Evolutionary conservation across 805 yeast species (phyloP), one percentile per base, ranked within the genome.

Genomic region (Wickerhamiella domercqiae): DNA sequence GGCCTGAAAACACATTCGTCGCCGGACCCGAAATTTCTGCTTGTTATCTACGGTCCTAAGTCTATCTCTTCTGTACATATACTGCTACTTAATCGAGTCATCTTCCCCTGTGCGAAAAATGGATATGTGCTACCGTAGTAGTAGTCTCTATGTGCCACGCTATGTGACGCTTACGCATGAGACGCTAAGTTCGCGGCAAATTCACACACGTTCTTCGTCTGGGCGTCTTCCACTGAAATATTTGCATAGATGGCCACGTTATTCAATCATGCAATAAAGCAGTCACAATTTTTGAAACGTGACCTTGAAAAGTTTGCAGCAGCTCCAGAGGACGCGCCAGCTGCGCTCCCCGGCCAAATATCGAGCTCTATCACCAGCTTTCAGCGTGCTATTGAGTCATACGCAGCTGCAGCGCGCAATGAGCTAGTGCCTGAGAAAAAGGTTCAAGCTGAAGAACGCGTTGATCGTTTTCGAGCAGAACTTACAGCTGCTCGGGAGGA

Each of bases 201-300:
- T n/a, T n/a, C n/a, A n/a, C n/a, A n/a, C n/a, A n/a, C n/a, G n/a
- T n/a, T n/a, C n/a, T n/a, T n/a, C n/a, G n/a, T n/a, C n/a, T n/a
- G n/a, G n/a, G n/a, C n/a, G n/a, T n/a, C n/a, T n/a, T n/a, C n/a
- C n/a, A n/a, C n/a, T n/a, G n/a, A n/a, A n/a, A n/a, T n/a, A n/a
- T n/a, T n/a, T n/a, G n/a, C n/a, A n/a, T n/a, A n/a, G 18, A 50
- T 50, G 97, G 86, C 84, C 60, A 75, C 94, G 20, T 64, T 86
- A 37, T 83, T 78, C 61, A 87, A 82, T 60, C 93, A 82, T 56
- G 95, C 94, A 6, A 66, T 79, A 38, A 83, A 82, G 56, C 95
- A 86, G 57, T 72, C 83, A 21, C 81, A 73, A 49, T 66, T 75
- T 20, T 60, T 87, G 37, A 70, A 74, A 41, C 70, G 70, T 43